Conservation (phyloP, 2,329 filamentous ascomycete genomes). For the Drechslerella dactyloides region DNA sequence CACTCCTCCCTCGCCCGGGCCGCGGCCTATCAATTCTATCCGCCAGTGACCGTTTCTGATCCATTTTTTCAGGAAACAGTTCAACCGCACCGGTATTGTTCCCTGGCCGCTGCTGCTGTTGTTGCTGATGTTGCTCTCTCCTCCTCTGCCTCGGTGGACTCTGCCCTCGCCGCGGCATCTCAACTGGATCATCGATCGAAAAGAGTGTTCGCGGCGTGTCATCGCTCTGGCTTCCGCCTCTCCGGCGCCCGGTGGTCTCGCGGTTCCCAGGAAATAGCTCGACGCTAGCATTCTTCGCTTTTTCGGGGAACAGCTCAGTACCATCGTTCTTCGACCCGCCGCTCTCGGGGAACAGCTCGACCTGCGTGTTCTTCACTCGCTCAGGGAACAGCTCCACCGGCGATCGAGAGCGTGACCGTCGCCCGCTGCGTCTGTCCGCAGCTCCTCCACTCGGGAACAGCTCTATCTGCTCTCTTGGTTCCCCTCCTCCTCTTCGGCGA, state of each 20-base stretch:
- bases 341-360: constrained; percentile 42
- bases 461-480: constrained; percentile 22
- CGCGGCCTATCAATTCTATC: constrained; percentile 30
- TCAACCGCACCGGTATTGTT: constrained; percentile 32
- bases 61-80: constrained; percentile 50
- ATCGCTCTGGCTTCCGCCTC: constrained; percentile 22
- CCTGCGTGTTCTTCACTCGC: constrained; percentile 21
- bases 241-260: constrained; percentile 7
- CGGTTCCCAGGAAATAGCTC: constrained; percentile 50
- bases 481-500: constrained; percentile 4
- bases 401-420: constrained; percentile 48
- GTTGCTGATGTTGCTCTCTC: constrained; percentile 10
- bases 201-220: constrained; percentile 37
- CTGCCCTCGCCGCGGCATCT: constrained; percentile 41
- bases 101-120: constrained; percentile 3
- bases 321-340: constrained; percentile 9
- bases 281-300: constrained; percentile 35
- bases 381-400: constrained; percentile 53
- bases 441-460: constrained; percentile 30
- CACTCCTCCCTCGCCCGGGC: constrained; percentile 7
- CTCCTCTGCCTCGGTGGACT: constrained; percentile 38
- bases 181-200: constrained; percentile 36
- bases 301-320: constrained; percentile 40
- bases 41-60: constrained; percentile 26
- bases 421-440: constrained; percentile 17